Base-by-base conservation (phyloP, 2,329 filamentous ascomycete species). In the Fusarium fracticaudum region DNA sequence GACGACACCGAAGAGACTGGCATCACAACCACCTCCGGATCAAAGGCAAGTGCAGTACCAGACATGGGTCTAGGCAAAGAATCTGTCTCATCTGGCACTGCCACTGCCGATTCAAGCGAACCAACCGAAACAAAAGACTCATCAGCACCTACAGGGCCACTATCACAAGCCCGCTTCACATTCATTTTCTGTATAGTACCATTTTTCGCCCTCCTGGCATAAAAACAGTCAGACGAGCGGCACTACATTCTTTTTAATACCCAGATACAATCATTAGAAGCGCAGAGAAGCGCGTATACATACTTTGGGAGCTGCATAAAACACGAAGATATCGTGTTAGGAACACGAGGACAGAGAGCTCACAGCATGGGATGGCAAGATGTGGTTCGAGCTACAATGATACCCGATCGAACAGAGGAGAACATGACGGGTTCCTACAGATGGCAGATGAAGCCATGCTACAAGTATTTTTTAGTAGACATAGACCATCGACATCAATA, bases 231-330 rank as follows among this genome's bases (percentile, higher is more conserved):
- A 62, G 67, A 59, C 24, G 69, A 68, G 44, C 40, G 45, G 66
- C 65, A 71, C 51, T 79, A 77, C 77, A 76, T 73, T 78, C 77
- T 78, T 78, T 77, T 78, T 79, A 78, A 78, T 78, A 78, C 40
- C 43, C 65, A 47, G 24, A 63, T 48, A 72, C 47, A 64, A 57
- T 50, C 67, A 51, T 31, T 62, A 63, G 43, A 62, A 60, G 65
- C 45, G 62, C 64, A 45, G 40, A 50, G 18, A 67, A 35, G 73
- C 29, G 50, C 47, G 51, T 53, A 62, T 69, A 71, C 47, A 77
- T 68, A 65, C 33, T 38, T 51, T 17, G 45, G 60, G 67, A 69
- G 26, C 69, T 60, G 62, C 51, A 72, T 64, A 74, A 64, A 76
- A 51, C 57, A 67, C 41, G 51, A 58, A 48, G 64, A 69, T 48